These are phyloP conservation scores for Fusarium phyllophilum DNA, from an alignment of 2,329 filamentous ascomycete genomes.

Conservation along the genomic window DNA sequence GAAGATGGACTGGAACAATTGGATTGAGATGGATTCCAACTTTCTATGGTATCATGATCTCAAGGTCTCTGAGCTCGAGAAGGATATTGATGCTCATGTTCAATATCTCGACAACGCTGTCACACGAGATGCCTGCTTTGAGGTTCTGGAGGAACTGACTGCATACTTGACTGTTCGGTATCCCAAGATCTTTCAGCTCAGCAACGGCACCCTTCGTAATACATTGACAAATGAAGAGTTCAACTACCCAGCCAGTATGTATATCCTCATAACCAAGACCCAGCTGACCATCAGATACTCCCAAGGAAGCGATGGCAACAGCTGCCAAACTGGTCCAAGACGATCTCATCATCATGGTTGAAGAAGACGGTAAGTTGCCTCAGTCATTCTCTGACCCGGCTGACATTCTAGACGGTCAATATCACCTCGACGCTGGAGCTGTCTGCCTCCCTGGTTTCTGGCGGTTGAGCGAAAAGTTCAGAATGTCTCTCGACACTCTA, in stretches of 20 bases:
- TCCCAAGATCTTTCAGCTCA: slow-evolving; percentile 28
- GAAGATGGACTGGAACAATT: slow-evolving; percentile 31
- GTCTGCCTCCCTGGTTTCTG: slow-evolving; percentile 35
- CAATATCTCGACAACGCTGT: slow-evolving; percentile 28
- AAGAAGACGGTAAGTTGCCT: slow-evolving; percentile 10
- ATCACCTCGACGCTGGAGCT: slow-evolving; percentile 34
- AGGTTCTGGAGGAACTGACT: slow-evolving; percentile 25
- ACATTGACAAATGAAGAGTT: slow-evolving; percentile 19
- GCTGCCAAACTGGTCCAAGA: slow-evolving; percentile 33
- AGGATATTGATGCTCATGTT: slow-evolving; percentile 24
- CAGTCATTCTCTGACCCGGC: fast-evolving
- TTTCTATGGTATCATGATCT: slow-evolving; percentile 27
- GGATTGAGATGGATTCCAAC: slow-evolving; percentile 38
- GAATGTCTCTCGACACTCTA: slow-evolving; percentile 33
- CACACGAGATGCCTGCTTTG: slow-evolving; percentile 29
- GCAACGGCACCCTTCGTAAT: neutral
- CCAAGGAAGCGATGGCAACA: slow-evolving; percentile 26
- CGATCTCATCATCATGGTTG: slow-evolving; percentile 28
- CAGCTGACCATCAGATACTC: slow-evolving; percentile 4
- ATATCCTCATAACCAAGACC: fast-evolving
- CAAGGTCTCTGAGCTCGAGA: slow-evolving; percentile 29
- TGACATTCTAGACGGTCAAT: slow-evolving; percentile 7
- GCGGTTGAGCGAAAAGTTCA: slow-evolving; percentile 30
- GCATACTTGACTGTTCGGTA: slow-evolving; percentile 15
- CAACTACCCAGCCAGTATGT: slow-evolving; percentile 18